Evolutionary conservation across 192 early-diverging fungal species (phyloP).

Genomic region (Rhizophagus prolifer): DNA sequence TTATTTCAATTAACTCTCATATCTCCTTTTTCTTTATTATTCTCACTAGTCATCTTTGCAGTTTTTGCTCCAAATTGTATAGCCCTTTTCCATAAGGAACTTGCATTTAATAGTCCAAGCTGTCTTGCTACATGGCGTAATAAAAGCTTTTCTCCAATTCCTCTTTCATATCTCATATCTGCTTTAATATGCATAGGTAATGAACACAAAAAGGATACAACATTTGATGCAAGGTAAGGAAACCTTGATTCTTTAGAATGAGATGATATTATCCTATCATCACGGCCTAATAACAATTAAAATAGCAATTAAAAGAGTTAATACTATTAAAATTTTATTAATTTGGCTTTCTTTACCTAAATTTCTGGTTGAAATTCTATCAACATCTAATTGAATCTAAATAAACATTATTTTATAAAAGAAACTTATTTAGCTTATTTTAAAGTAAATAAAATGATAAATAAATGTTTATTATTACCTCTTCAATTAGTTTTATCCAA

Average conservation of each 20-base stretch:
- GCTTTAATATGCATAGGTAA: constrained; percentile 78
- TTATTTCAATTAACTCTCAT: constrained; percentile 26
- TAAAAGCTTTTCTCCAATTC: constrained; percentile 90
- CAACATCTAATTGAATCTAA: constrained; percentile 78
- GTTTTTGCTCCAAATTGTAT: constrained; percentile 96
- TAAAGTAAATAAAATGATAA: background rate
- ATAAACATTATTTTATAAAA: background rate
- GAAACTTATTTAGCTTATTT: background rate
- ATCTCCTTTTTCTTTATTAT: constrained; percentile 36
- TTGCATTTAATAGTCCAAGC: constrained; percentile 69
- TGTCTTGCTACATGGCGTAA: constrained; percentile 69
- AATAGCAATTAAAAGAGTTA: background rate
- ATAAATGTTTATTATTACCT: constrained; percentile 36
- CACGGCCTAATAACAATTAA: constrained; percentile 57
- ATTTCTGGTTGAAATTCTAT: constrained; percentile 84
- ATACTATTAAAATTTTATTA: background rate
- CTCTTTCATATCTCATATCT: constrained; percentile 75
- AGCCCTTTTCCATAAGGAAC: constrained; percentile 82
- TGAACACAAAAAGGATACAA: constrained; percentile 64
- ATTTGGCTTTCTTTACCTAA: constrained; percentile 45
- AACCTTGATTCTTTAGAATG: constrained; percentile 83
- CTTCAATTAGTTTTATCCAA: constrained; percentile 68
- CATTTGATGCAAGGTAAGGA: constrained; percentile 77
- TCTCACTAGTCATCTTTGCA: constrained; percentile 81
- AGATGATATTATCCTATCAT: constrained; percentile 90